Conservation (phyloP, 2,329 filamentous ascomycete species). For the Exophiala xenobiotica region DNA sequence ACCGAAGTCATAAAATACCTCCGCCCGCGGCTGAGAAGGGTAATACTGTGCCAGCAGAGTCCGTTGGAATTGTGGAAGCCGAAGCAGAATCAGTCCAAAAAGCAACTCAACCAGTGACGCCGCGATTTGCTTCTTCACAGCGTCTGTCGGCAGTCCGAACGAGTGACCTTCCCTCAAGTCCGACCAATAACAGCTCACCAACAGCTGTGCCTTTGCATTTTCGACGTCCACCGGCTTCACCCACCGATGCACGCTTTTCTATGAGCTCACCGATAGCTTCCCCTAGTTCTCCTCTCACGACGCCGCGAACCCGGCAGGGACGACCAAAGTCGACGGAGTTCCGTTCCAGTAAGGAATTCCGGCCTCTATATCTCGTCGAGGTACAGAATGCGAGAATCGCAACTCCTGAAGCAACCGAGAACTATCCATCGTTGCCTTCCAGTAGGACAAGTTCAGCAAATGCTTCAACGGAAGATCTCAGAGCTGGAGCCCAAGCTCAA, state of each 20-base stretch:
- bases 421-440: conserved; percentile 52
- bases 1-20: too few relatives aligned
- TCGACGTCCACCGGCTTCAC: conserved; percentile 47
- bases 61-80: too few relatives aligned
- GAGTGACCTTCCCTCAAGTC: conserved; percentile 17
- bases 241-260: conserved; percentile 39
- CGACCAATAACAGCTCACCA: conserved; percentile 43
- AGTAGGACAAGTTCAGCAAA: conserved; percentile 51
- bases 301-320: conserved; percentile 41
- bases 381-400: conserved; percentile 50
- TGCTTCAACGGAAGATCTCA: conserved; percentile 46
- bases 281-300: conserved; percentile 44
- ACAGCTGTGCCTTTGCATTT: conserved; percentile 56
- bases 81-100: background rate
- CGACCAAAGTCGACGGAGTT: conserved; percentile 55
- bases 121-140: conserved; percentile 8
- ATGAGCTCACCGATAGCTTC: conserved; percentile 36
- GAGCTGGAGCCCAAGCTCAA: conserved; percentile 36
- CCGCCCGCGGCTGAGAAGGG: too few relatives aligned
- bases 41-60: too few relatives aligned
- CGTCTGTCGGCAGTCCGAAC: conserved; percentile 26
- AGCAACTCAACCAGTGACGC: background rate
- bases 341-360: conserved; percentile 63
- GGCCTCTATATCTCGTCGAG: conserved; percentile 80
- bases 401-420: conserved; percentile 41